Evolutionary conservation across 2,329 filamentous ascomycete species (phyloP), one percentile per base, ranked within the genome.

Genomic region (Penicillium sp.): DNA sequence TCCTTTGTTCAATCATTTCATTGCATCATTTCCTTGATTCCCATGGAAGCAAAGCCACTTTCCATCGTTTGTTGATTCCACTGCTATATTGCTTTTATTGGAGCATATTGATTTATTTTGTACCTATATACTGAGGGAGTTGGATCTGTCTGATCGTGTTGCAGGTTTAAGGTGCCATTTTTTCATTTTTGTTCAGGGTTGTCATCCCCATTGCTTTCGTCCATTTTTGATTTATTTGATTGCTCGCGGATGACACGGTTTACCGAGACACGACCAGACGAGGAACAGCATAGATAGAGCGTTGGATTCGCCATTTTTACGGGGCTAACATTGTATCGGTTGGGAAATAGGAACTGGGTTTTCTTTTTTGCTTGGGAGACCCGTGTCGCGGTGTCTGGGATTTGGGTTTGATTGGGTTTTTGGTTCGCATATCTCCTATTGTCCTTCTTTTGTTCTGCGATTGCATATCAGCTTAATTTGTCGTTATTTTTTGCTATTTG

Each of bases 201-300:
- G 55, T 66, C 61, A 54, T 61, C 46, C 50, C 11, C 49, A 48
- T 52, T 52, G 33, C 51, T 47, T 46, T 46, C 50, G 42, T 26
- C 43, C 14, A 8, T 47, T 53, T 53, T 31, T 53, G 26, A 22
- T 61, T 62, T 55, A 50, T 66, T 57, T 60, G 58, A 59, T 58
- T 60, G 53, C 54, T 51, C 56, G 62, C 57, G 65, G 62, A 62
- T 61, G 62, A 62, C 60, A 65, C 58, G 57, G 63, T 52, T 63
- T 65, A 62, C 59, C 63, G 62, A 65, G 65, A 66, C 64, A 65
- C 62, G 65, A 66, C 62, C 65, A 62, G 64, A 67, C 60, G 65
- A 67, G 59, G 62, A 67, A 62, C 57, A 64, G 60, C 62, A 62
- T 64, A 60, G 56, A 64, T 59, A 64, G 60, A 62, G 62, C 62